Evolutionary conservation across 2,329 filamentous ascomycete species (phyloP).

Genomic region (Elsinoe perseae): DNA sequence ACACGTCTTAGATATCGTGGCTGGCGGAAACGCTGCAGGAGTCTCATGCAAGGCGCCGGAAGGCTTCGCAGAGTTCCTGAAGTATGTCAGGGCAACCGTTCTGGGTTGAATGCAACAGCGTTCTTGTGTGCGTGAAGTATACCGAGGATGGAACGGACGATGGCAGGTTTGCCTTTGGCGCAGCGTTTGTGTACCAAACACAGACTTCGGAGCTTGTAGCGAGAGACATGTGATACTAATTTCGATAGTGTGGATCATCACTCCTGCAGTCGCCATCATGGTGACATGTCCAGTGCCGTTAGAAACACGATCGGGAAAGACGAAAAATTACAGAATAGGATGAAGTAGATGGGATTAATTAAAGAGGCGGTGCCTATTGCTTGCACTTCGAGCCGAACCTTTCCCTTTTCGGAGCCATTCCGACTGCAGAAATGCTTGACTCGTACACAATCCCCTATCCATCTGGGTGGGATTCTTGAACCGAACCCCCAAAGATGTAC

Average conservation of each 20-base stretch:
- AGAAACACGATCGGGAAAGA: not conserved
- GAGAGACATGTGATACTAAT: not conserved
- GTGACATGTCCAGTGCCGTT: not conserved
- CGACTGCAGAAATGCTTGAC: not conserved
- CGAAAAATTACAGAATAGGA: not conserved
- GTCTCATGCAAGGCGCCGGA: not conserved
- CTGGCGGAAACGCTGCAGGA: not conserved
- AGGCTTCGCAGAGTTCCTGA: not conserved
- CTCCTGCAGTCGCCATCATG: not conserved
- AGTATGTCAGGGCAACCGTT: constrained; percentile 9
- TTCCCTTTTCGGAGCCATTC: constrained; percentile 1
- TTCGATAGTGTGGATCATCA: not conserved
- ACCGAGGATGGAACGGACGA: not conserved
- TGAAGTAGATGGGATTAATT: not conserved
- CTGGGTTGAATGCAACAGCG: not conserved
- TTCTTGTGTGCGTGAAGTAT: constrained; percentile 5
- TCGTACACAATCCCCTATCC: not conserved
- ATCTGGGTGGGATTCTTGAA: not conserved
- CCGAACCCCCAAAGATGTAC: not conserved
- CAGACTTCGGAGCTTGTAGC: not conserved
- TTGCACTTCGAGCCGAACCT: constrained; percentile 9
- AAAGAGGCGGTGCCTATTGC: constrained; percentile 8
- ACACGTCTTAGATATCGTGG: not conserved
- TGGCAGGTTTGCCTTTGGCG: not conserved
- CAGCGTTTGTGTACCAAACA: not conserved